Evolutionary conservation across 31 red algal genomes (phyloP).

Genomic region (Odonthalia washingtoniensis): DNA sequence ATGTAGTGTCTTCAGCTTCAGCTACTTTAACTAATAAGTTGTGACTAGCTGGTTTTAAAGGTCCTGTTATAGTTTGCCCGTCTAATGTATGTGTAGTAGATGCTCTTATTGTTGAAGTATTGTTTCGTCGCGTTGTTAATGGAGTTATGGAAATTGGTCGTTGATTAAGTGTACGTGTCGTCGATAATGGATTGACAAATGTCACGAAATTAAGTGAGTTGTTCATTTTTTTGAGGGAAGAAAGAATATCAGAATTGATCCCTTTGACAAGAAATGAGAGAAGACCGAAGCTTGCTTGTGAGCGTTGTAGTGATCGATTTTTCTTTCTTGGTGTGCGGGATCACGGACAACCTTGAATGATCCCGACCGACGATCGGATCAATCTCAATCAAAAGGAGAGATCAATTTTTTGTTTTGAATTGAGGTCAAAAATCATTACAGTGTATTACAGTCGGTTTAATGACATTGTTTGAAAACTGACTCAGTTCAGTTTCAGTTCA

Average conservation of each 20-base stretch:
- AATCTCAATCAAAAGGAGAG: neutral
- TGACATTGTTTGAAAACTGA: too few species aligned
- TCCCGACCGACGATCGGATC: neutral
- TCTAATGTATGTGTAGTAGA: conserved; percentile 69
- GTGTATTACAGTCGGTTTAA: too few species aligned
- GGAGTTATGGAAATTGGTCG: too few species aligned
- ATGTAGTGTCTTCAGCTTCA: conserved; percentile 65
- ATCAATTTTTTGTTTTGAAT: conserved; percentile 7
- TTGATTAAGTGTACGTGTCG: neutral
- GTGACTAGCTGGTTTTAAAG: conserved; percentile 71
- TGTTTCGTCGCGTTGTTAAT: conserved; percentile 9
- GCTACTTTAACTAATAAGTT: conserved; percentile 87
- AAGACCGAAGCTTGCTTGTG: neutral
- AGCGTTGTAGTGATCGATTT: neutral
- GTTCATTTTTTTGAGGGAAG: neutral
- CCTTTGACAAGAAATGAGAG: neutral
- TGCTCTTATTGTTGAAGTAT: conserved; percentile 44
- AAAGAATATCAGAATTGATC: neutral
- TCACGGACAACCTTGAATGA: too few species aligned
- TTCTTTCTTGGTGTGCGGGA: too few species aligned
- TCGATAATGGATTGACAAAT: neutral
- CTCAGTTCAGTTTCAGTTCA: too few species aligned
- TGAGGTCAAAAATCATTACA: too few species aligned
- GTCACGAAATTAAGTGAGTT: neutral
- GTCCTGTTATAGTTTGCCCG: conserved; percentile 61